Conservation (phyloP, 192 early-diverging fungal species). For the Umbelopsis sp. region DNA sequence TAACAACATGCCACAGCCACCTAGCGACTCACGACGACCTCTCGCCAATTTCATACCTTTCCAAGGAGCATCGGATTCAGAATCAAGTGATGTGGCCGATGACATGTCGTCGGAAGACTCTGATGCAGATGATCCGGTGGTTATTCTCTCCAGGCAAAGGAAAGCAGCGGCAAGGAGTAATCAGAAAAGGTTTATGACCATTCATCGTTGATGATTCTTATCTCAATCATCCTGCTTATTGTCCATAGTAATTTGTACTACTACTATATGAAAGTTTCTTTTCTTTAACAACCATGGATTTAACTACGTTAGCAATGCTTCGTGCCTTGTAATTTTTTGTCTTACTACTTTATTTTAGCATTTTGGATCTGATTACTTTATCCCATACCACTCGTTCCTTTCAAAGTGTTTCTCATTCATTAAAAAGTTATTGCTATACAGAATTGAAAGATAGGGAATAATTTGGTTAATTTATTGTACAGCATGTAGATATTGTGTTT, state of each 20-base stretch:
- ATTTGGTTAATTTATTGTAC: not conserved
- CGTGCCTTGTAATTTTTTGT: too few relatives aligned
- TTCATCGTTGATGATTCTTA: not conserved
- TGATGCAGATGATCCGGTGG: constrained; percentile 6
- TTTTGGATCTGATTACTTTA: too few relatives aligned
- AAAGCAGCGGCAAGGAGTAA: not conserved
- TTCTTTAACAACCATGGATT: too few relatives aligned
- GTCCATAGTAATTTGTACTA: not conserved
- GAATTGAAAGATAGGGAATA: not conserved
- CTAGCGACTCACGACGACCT: not conserved
- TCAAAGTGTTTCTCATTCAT: not conserved
- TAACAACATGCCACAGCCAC: not conserved
- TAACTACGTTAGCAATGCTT: too few relatives aligned
- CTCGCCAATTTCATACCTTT: not conserved
- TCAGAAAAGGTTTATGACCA: constrained; percentile 11
- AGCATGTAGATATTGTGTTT: not conserved
- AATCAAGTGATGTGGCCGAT: not conserved
- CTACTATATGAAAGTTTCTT: not conserved
- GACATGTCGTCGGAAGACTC: constrained; percentile 5
- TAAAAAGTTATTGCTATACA: not conserved
- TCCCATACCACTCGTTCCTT: too few relatives aligned
- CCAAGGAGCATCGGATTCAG: not conserved
- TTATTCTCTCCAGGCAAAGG: constrained; percentile 2
- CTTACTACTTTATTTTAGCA: too few relatives aligned
- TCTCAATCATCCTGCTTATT: not conserved